phyloP scores from a whole-genome alignment of 305 asterid genomes.

The Fraxinus greggii region DNA sequence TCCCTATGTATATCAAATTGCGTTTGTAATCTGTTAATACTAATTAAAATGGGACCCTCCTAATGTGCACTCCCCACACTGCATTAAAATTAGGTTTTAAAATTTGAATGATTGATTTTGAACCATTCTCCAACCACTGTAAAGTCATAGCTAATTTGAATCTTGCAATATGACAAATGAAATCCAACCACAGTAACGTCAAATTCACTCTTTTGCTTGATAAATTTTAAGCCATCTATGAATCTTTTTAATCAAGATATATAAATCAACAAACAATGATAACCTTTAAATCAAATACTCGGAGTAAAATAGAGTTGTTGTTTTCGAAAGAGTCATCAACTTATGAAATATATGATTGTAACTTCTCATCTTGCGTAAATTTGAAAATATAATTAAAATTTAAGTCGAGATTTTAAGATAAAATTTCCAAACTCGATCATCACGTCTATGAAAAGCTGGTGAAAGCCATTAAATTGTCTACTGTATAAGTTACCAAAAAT shows the following conservation, averaged over 20 bases:
- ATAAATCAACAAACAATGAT: neutral
- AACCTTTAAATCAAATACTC: neutral
- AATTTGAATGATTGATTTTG: neutral
- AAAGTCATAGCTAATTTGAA: neutral
- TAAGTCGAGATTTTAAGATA: no score
- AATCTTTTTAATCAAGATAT: neutral
- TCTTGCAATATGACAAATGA: neutral
- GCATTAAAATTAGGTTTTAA: neutral
- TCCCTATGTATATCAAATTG: conserved; percentile 9
- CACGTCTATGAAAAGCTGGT: no score
- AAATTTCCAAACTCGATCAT: no score
- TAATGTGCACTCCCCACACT: conserved; percentile 17
- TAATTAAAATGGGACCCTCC: conserved; percentile 15
- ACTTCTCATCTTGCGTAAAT: no score
- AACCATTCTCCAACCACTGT: conserved; percentile 1
- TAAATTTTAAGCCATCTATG: neutral
- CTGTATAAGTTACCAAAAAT: no score
- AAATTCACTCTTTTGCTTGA: neutral
- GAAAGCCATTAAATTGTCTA: no score
- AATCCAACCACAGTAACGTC: neutral
- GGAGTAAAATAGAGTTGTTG: neutral
- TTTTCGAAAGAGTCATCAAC: neutral
- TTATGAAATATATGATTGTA: no score
- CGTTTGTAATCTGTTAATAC: conserved; percentile 14
- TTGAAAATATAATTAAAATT: no score